Conservation (phyloP, 305 asterid species). For the Vinca major region DNA sequence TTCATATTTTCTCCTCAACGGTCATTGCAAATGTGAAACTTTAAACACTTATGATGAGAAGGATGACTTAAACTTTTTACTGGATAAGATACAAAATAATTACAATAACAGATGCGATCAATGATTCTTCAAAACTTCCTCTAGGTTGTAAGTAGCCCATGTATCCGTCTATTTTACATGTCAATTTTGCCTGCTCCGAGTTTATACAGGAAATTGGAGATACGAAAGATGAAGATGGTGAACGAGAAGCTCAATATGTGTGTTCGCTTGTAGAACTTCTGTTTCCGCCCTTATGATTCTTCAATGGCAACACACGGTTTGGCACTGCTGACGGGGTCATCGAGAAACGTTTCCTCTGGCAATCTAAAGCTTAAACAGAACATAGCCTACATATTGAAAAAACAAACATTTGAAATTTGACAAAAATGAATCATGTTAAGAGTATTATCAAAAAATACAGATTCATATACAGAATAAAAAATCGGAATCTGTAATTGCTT, state of each 20-base stretch:
- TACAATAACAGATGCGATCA: not conserved
- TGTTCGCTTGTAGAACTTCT: not conserved
- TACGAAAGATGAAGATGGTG: not conserved
- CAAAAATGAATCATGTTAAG: slow-evolving; percentile 4
- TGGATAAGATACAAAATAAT: not conserved
- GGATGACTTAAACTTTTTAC: not conserved
- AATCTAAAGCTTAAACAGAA: slow-evolving; percentile 81
- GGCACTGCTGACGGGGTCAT: slow-evolving; percentile 14
- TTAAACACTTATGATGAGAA: not conserved
- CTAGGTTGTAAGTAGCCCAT: too few relatives aligned
- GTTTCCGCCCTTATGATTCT: slow-evolving; percentile 1
- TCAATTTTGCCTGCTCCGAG: not conserved
- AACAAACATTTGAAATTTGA: slow-evolving; percentile 5
- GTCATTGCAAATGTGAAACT: not conserved
- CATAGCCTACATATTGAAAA: slow-evolving; percentile 57
- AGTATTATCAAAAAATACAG: not conserved
- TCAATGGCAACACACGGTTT: not conserved
- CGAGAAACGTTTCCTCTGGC: slow-evolving; percentile 64
- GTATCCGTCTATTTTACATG: not conserved
- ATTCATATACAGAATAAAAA: not conserved
- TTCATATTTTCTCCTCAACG: not conserved
- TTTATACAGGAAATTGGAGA: not conserved
- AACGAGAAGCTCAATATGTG: not conserved
- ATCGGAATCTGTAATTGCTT: slow-evolving; percentile 5
- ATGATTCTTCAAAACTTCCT: not conserved